Percentiles rank a stretch among this genome's conserved stretches.
Conservation (phyloP, 495 filamentous ascomycete species). For the Talaromyces proteolyticus region DNA sequence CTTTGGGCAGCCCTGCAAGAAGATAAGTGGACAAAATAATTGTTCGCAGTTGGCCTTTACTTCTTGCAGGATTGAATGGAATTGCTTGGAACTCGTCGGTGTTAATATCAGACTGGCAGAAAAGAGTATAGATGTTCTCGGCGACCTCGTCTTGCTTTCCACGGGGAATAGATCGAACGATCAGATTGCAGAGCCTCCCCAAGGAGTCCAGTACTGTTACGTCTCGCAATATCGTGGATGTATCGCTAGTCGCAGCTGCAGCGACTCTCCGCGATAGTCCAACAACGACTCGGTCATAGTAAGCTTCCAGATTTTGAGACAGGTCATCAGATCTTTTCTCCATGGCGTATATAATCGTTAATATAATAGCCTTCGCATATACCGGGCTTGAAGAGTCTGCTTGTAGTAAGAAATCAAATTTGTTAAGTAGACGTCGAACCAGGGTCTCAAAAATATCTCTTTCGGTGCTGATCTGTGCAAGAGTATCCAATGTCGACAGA, state of each 20-base stretch:
- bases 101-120: constrained; percentile 15
- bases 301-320: constrained; percentile 40
- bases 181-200: constrained; percentile 57
- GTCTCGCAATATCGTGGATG: constrained; percentile 44
- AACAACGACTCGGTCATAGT: constrained; percentile 57
- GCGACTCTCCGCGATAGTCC: constrained; percentile 38
- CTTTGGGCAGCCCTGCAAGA: constrained; percentile 50
- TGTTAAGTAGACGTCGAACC: constrained; percentile 62
- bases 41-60: constrained; percentile 33
- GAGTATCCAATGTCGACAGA: constrained; percentile 54
- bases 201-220: constrained; percentile 53
- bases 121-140: constrained; percentile 52
- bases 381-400: constrained; percentile 38
- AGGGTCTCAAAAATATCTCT: constrained; percentile 62
- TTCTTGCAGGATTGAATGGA: constrained; percentile 28
- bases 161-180: constrained; percentile 47
- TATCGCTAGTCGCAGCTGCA: constrained; percentile 30
- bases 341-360: constrained; percentile 62
- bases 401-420: constrained; percentile 52
- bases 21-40: constrained; percentile 58
- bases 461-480: constrained; percentile 63
- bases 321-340: constrained; percentile 42
- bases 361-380: constrained; percentile 56
- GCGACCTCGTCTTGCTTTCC: constrained; percentile 51
- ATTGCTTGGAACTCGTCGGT: constrained; percentile 29